phyloP scores from a whole-genome alignment of 169 alveolate species.

The Plasmodium fragile region DNA sequence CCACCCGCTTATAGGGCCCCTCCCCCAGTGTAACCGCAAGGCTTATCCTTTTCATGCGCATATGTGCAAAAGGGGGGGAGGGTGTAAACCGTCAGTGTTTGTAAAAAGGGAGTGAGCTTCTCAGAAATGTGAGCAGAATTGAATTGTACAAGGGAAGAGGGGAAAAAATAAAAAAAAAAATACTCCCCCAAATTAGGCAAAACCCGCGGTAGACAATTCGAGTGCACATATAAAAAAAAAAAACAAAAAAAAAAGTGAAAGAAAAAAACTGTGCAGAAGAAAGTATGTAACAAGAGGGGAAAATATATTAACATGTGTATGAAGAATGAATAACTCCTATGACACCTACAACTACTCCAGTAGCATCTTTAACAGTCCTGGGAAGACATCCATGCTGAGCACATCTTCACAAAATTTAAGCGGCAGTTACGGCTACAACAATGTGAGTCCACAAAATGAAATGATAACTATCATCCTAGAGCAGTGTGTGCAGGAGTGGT shows the following conservation, averaged over 20 bases:
- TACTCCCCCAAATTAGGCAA: neutral
- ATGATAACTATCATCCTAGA: conserved; percentile 31
- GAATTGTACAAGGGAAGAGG: neutral
- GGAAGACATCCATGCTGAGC: conserved; percentile 8
- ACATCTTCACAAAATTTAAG: conserved; percentile 18
- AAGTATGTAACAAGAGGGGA: neutral
- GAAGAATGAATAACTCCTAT: conserved; percentile 21
- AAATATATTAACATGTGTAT: neutral
- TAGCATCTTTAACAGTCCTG: neutral
- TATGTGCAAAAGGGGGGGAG: neutral
- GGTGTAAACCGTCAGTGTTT: neutral
- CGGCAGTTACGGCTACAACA: neutral
- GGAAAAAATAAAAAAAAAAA: neutral
- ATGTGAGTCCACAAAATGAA: conserved; percentile 30
- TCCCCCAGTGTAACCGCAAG: neutral
- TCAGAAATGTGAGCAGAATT: neutral
- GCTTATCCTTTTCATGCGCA: neutral
- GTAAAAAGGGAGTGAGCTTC: neutral
- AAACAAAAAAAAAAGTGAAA: neutral
- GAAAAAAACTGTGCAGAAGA: neutral
- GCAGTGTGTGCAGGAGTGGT: conserved; percentile 63
- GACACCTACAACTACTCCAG: conserved; percentile 7
- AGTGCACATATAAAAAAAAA: neutral
- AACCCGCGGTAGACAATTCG: neutral
- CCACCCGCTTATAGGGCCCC: neutral